A percentile compares a stretch with the other conserved stretches of the same genome.
These are phyloP conservation scores for Brassica rapa DNA, from an alignment of 345 rosid species.

Conservation along the genomic window DNA sequence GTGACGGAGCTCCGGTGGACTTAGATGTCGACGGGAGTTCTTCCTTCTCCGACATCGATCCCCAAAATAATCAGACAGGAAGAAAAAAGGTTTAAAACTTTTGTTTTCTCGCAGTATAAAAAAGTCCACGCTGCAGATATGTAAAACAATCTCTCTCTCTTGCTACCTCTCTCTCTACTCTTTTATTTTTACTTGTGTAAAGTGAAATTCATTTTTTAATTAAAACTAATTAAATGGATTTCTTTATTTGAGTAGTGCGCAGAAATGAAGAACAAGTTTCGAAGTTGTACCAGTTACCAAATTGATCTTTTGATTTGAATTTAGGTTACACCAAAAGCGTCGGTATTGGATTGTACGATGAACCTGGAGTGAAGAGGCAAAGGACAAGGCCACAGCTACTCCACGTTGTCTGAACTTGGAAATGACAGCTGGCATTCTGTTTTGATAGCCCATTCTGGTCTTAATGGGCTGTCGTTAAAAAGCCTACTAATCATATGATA, in stretches of 20 bases:
- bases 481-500: background rate
- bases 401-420: conserved; percentile 26
- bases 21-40: conserved; percentile 42
- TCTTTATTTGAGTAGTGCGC: background rate
- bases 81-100: background rate
- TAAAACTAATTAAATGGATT: background rate
- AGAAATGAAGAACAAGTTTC: conserved; percentile 12
- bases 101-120: conserved; percentile 17
- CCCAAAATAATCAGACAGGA: conserved; percentile 1
- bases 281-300: background rate
- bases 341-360: conserved; percentile 29
- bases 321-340: background rate
- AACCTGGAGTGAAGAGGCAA: conserved; percentile 15
- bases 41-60: conserved; percentile 53
- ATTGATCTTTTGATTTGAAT: background rate
- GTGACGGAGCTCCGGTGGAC: conserved; percentile 43
- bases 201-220: background rate
- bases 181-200: background rate
- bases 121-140: conserved; percentile 44
- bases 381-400: conserved; percentile 28
- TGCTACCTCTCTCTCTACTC: background rate
- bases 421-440: conserved; percentile 12
- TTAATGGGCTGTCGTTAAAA: conserved; percentile 26
- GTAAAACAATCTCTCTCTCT: background rate
- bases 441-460: background rate